Conservation (phyloP, 2,329 filamentous ascomycete genomes). For the Dactylellina sp. region DNA sequence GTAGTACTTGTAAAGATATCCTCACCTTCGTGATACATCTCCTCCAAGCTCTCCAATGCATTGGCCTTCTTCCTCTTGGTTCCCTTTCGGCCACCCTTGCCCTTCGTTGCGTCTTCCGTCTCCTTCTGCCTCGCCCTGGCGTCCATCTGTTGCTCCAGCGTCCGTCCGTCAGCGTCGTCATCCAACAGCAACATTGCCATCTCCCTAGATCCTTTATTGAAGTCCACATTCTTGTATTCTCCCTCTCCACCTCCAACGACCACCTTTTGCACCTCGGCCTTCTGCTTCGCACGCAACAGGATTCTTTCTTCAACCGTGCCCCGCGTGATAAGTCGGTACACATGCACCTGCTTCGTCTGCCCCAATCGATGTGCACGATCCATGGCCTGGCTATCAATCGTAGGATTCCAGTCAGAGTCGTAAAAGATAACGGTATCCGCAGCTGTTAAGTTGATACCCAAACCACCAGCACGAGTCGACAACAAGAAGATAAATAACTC, state of each 20-base stretch:
- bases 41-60: conserved; percentile 74
- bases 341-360: conserved; percentile 91
- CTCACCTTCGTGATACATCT: conserved; percentile 99
- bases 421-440: conserved; percentile 99
- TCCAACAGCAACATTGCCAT: conserved; percentile 99
- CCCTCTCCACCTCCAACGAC: conserved; percentile 89
- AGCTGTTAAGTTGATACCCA: conserved; percentile 96
- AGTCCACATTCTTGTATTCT: conserved; percentile 78
- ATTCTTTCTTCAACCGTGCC: conserved; percentile 98
- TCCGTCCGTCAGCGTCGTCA: conserved; percentile 77
- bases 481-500: conserved; percentile 98
- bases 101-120: conserved; percentile 67
- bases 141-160: conserved; percentile 65
- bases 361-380: conserved; percentile 97
- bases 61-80: conserved; percentile 69
- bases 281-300: conserved; percentile 93
- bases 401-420: conserved; percentile 99
- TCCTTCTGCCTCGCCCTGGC: conserved; percentile 65
- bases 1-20: too few species aligned
- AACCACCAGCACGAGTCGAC: conserved; percentile 93
- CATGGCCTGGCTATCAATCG: conserved; percentile 98
- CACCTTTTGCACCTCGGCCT: conserved; percentile 97
- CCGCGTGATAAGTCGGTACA: conserved; percentile 95
- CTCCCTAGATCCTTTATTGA: conserved; percentile 90
- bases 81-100: conserved; percentile 69